Evolutionary conservation across 805 yeast species (phyloP).

Genomic region (Candida dajiaensis): DNA sequence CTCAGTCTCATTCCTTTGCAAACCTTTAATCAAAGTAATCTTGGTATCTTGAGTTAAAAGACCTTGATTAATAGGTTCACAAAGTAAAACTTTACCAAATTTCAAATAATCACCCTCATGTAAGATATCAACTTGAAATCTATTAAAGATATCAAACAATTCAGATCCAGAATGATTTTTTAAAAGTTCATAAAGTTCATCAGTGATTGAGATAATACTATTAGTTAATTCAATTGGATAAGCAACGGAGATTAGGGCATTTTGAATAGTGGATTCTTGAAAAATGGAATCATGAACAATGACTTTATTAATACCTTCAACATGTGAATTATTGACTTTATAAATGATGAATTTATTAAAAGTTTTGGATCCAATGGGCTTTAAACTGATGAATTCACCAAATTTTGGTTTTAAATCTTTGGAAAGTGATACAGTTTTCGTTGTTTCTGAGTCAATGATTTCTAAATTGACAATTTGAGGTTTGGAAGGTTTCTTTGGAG

Average conservation of each 20-base stretch:
- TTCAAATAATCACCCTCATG: conserved; percentile 16
- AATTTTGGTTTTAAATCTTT: conserved; percentile 1
- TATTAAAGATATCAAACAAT: conserved; percentile 8
- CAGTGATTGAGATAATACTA: conserved; percentile 19
- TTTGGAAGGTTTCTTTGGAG: background rate
- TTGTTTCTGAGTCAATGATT: background rate
- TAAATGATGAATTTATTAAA: conserved; percentile 5
- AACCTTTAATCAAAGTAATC: conserved; percentile 44
- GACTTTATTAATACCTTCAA: conserved; percentile 8
- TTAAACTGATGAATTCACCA: conserved; percentile 9
- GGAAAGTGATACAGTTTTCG: conserved; percentile 1
- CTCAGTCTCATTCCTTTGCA: conserved; percentile 2
- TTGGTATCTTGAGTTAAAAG: conserved; percentile 38
- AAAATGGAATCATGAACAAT: conserved; percentile 4
- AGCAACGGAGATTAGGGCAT: conserved; percentile 11
- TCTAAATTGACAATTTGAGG: conserved; percentile 1
- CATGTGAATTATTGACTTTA: conserved; percentile 2
- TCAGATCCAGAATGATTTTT: conserved; percentile 13
- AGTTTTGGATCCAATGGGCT: conserved; percentile 13
- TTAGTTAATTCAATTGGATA: conserved; percentile 12
- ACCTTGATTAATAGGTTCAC: conserved; percentile 78
- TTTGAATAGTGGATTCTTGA: conserved; percentile 16
- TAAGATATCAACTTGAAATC: conserved; percentile 8
- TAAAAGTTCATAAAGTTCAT: conserved; percentile 14
- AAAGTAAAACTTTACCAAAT: conserved; percentile 44